phyloP scores from a whole-genome alignment of 73 alveolate genomes.

The Diophrys sp. region DNA sequence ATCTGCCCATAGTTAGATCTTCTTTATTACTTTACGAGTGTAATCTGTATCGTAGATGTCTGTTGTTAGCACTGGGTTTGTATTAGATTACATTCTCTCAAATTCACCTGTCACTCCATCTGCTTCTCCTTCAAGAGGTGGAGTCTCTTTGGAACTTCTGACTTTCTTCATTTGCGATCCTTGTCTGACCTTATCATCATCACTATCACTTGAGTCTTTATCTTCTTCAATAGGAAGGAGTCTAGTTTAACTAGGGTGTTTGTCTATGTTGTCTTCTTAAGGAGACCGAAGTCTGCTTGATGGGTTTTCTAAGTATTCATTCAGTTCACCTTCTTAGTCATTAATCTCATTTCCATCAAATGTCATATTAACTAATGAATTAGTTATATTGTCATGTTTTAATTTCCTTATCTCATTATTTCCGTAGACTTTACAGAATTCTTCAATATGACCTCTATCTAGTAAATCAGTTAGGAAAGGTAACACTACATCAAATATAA shows the following conservation, averaged over 20 bases:
- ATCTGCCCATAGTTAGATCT: background rate
- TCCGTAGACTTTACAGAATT: background rate
- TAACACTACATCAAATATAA: slow-evolving; percentile 4
- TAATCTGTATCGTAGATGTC: background rate
- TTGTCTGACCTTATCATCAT: too few relatives aligned
- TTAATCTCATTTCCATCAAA: background rate
- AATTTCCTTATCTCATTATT: background rate
- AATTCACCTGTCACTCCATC: background rate
- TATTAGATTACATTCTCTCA: background rate
- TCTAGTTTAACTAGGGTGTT: too few relatives aligned
- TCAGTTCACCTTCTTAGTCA: background rate
- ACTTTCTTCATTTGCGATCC: too few relatives aligned
- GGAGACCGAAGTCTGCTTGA: background rate
- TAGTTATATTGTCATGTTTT: background rate
- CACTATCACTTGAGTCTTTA: too few relatives aligned
- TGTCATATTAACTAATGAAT: background rate
- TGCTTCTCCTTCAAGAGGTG: too few relatives aligned
- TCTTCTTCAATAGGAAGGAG: too few relatives aligned
- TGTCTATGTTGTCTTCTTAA: too few relatives aligned
- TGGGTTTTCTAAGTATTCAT: background rate
- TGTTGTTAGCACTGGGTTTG: background rate
- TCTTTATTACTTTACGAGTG: background rate
- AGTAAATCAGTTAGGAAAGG: slow-evolving; percentile 10
- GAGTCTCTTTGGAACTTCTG: too few relatives aligned
- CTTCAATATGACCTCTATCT: background rate